phyloP scores from a whole-genome alignment of 192 early-diverging fungal genomes.

The Linderina pennispora region DNA sequence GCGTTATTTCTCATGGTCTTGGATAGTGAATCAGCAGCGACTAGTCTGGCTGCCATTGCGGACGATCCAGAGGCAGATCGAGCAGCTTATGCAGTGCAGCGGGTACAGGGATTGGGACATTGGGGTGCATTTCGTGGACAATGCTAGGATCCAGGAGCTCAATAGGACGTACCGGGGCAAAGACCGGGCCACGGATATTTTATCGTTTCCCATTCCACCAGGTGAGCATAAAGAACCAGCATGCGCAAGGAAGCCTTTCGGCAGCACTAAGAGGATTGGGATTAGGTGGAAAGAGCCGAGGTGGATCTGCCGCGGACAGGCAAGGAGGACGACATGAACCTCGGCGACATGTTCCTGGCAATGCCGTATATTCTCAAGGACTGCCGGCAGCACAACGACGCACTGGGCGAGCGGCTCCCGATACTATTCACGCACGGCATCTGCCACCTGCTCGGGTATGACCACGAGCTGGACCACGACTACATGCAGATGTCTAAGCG shows the following conservation, averaged over 20 bases:
- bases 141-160: slow-evolving; percentile 44
- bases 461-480: slow-evolving; percentile 51
- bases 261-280: neutral
- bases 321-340: slow-evolving; percentile 46
- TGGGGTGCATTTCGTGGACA: slow-evolving; percentile 50
- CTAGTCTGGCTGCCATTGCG: slow-evolving; percentile 37
- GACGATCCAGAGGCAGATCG: slow-evolving; percentile 22
- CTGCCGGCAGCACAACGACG: slow-evolving; percentile 45
- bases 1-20: too few relatives aligned
- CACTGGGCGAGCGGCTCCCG: slow-evolving; percentile 45
- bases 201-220: slow-evolving; percentile 62
- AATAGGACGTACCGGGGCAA: slow-evolving; percentile 50
- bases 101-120: slow-evolving; percentile 56
- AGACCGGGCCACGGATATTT: slow-evolving; percentile 54
- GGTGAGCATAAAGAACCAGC: slow-evolving; percentile 7
- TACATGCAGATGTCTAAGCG: slow-evolving; percentile 32
- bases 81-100: slow-evolving; percentile 42
- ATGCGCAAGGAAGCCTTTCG: neutral
- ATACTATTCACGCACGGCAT: slow-evolving; percentile 58
- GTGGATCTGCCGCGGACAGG: slow-evolving; percentile 15
- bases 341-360: slow-evolving; percentile 61
- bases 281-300: slow-evolving; percentile 4
- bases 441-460: slow-evolving; percentile 62
- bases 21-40: slow-evolving; percentile 33
- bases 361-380: slow-evolving; percentile 49